phyloP scores from a whole-genome alignment of 108 stramenopile genomes.

The Phaeodactylum tricornutum region DNA sequence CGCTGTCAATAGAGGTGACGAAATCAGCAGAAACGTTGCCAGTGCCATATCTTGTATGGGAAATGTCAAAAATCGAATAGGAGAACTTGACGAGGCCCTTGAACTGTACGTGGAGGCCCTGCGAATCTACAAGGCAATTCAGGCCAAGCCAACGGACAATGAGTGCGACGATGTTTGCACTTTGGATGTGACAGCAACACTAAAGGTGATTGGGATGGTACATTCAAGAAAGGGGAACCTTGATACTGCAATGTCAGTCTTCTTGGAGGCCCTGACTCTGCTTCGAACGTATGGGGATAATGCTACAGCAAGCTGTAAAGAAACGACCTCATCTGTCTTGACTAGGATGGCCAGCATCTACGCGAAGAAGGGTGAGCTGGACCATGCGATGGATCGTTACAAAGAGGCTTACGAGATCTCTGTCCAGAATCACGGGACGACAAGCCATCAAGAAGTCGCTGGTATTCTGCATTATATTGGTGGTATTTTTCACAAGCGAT shows the following conservation, averaged over 20 bases:
- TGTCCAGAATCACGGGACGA: slow-evolving; percentile 37
- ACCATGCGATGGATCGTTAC: slow-evolving; percentile 65
- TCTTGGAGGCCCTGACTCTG: slow-evolving; percentile 59
- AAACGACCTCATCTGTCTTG: slow-evolving; percentile 43
- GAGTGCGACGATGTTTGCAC: slow-evolving; percentile 3
- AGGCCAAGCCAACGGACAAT: slow-evolving; percentile 3
- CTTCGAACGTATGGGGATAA: slow-evolving; percentile 34
- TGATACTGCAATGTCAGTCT: slow-evolving; percentile 56
- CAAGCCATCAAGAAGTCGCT: slow-evolving; percentile 68
- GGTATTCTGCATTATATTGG: slow-evolving; percentile 73
- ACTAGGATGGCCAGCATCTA: slow-evolving; percentile 64
- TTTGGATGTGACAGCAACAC: slow-evolving; percentile 61
- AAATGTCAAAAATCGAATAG: slow-evolving; percentile 64
- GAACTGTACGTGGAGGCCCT: slow-evolving; percentile 55
- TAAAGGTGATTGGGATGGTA: slow-evolving; percentile 76
- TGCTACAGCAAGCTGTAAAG: slow-evolving; percentile 23
- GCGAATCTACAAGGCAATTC: slow-evolving; percentile 39
- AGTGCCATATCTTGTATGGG: slow-evolving; percentile 76
- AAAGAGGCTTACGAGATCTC: slow-evolving; percentile 66
- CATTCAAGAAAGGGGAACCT: slow-evolving; percentile 56
- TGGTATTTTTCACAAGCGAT: slow-evolving; percentile 45
- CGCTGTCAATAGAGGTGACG: slow-evolving; percentile 26
- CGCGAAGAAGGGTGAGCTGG: slow-evolving; percentile 51
- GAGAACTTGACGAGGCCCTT: slow-evolving; percentile 65
- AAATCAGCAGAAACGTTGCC: slow-evolving; percentile 64